Conservation (phyloP, 2,329 filamentous ascomycete species). For the Verticillium longisporum region DNA sequence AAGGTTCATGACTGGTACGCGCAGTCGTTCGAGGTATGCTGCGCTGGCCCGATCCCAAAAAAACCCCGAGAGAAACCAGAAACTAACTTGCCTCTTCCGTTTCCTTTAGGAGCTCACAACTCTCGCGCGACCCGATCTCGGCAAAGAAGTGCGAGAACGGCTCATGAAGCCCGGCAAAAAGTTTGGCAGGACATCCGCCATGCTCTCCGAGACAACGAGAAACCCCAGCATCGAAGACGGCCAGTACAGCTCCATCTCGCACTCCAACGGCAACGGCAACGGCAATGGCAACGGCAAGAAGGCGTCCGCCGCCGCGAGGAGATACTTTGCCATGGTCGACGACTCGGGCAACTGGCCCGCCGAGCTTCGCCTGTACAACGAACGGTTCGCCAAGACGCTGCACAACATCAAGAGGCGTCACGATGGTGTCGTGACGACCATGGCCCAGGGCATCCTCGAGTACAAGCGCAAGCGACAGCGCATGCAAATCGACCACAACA, state of each 20-base stretch:
- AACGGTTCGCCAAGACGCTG: constrained; percentile 78
- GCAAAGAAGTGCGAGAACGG: constrained; percentile 68
- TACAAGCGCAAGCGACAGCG: constrained; percentile 95
- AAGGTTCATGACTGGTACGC: constrained; percentile 98
- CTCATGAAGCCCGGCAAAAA: constrained; percentile 61
- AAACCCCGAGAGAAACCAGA: not conserved
- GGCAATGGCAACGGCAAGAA: constrained; percentile 39
- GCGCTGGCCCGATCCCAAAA: not conserved
- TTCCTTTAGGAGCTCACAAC: constrained; percentile 75
- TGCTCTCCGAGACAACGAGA: constrained; percentile 74
- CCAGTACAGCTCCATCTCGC: constrained; percentile 57
- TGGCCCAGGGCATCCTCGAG: constrained; percentile 95
- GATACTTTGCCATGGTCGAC: constrained; percentile 90
- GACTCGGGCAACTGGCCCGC: constrained; percentile 87
- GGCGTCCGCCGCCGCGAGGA: constrained; percentile 46
- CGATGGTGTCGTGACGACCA: constrained; percentile 94
- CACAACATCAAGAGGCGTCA: constrained; percentile 94
- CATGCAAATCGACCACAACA: constrained; percentile 97
- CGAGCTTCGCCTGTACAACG: constrained; percentile 90
- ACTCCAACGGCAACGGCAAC: constrained; percentile 31
- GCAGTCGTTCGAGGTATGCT: constrained; percentile 90
- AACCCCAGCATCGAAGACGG: constrained; percentile 86
- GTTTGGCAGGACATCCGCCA: constrained; percentile 50
- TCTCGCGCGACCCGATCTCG: constrained; percentile 70
- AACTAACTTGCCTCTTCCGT: constrained; percentile 4